Evolutionary conservation across 768 basidiomycete species (phyloP).

Genomic region (Serendipita vermifera): DNA sequence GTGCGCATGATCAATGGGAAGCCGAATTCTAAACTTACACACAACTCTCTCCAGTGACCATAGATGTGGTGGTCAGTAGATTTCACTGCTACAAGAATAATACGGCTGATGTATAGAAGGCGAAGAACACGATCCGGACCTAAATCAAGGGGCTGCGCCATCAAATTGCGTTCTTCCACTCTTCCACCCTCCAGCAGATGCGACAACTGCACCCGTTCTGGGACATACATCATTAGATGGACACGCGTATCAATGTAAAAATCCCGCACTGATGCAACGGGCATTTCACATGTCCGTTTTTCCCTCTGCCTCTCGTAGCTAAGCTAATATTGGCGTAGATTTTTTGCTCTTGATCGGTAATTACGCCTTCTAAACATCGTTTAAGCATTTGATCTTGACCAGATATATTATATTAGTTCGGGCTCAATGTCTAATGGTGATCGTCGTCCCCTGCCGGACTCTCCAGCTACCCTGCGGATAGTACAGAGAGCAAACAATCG

Average conservation of each 20-base stretch:
- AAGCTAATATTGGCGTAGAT: constrained; percentile 21
- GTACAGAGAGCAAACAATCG: constrained; percentile 31
- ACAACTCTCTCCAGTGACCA: constrained; percentile 27
- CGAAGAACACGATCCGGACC: constrained; percentile 35
- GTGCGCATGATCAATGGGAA: constrained; percentile 23
- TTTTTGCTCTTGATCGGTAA: constrained; percentile 42
- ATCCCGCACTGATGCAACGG: constrained; percentile 37
- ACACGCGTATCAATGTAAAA: constrained; percentile 40
- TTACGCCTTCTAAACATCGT: not conserved
- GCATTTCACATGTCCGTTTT: constrained; percentile 41
- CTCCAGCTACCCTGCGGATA: constrained; percentile 31
- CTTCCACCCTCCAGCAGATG: constrained; percentile 33
- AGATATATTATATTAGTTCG: constrained; percentile 24
- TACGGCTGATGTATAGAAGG: constrained; percentile 25
- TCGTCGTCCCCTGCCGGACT: constrained; percentile 32
- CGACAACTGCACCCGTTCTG: constrained; percentile 18
- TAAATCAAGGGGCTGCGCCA: constrained; percentile 31
- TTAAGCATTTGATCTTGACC: not conserved
- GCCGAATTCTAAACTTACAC: no score
- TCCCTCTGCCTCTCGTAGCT: not conserved
- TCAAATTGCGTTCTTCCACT: constrained; percentile 43
- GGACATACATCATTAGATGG: constrained; percentile 41
- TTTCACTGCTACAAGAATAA: not conserved
- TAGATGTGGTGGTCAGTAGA: constrained; percentile 35
- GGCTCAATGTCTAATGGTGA: constrained; percentile 36